Evolutionary conservation across 176 grass and related monocot genomes (phyloP).

Genomic region (Saccharum spontaneum): DNA sequence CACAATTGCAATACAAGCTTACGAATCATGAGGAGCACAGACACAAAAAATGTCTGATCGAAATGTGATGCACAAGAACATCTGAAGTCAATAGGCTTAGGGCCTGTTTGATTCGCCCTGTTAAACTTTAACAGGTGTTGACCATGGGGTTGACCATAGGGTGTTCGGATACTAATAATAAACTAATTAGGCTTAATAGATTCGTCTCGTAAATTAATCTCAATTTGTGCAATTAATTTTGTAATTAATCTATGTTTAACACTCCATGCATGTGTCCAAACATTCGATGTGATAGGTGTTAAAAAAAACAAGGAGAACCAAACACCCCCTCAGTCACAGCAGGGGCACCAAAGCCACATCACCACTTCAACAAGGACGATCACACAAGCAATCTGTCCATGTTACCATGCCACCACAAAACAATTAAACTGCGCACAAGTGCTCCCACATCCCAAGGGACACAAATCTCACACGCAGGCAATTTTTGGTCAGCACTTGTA

Average conservation of each 20-base stretch:
- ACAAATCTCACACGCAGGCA: neutral
- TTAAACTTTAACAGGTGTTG: too few relatives aligned
- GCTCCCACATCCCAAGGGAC: neutral
- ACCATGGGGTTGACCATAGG: too few relatives aligned
- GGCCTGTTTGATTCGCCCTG: too few relatives aligned
- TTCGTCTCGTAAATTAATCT: too few relatives aligned
- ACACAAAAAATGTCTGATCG: neutral
- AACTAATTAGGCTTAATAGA: too few relatives aligned
- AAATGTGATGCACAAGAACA: neutral
- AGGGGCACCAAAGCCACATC: neutral
- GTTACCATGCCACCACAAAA: neutral
- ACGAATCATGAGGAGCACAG: neutral
- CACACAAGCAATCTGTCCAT: neutral
- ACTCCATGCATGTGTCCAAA: too few relatives aligned
- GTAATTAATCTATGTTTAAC: too few relatives aligned
- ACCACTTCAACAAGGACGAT: neutral
- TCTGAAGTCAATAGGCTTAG: neutral
- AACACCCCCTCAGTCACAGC: neutral
- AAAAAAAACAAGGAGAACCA: too few relatives aligned
- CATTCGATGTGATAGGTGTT: too few relatives aligned
- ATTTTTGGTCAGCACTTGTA: neutral
- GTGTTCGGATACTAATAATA: too few relatives aligned
- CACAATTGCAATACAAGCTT: conserved; percentile 2
- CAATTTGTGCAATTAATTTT: too few relatives aligned
- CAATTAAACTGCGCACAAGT: neutral